Evolutionary conservation across 345 rosid species (phyloP).

Genomic region (Dimocarpus longan): DNA sequence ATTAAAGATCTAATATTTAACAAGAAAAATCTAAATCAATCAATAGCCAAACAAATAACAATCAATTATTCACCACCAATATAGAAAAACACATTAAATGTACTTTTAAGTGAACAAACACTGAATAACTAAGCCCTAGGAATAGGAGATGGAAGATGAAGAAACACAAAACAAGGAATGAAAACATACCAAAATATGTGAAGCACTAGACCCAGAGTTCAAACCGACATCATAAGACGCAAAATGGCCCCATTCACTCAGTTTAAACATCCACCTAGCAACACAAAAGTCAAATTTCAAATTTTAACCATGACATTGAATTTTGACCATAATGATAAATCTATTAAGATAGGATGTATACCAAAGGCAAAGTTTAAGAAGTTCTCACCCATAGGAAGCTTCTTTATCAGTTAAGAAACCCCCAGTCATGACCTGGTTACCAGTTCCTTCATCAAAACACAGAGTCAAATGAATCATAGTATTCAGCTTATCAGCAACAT

Average conservation of each 20-base stretch:
- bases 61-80: neutral
- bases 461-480: conserved; percentile 85
- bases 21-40: neutral
- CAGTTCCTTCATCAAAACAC: conserved; percentile 97
- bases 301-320: neutral
- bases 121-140: neutral
- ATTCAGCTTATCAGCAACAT: conserved; percentile 72
- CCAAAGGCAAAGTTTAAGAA: neutral
- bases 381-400: conserved; percentile 84
- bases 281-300: conserved; percentile 7
- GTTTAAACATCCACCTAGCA: conserved; percentile 88
- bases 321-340: conserved; percentile 13
- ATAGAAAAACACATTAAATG: neutral
- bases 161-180: neutral
- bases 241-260: conserved; percentile 94
- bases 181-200: conserved; percentile 80
- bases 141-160: neutral
- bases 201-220: conserved; percentile 85
- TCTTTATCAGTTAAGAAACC: conserved; percentile 95
- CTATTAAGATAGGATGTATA: neutral
- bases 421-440: conserved; percentile 91
- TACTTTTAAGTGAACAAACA: neutral
- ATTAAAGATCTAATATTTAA: neutral
- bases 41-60: neutral
- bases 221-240: conserved; percentile 87